Conservation (phyloP, 345 rosid species). For the Heritiera fomes region DNA sequence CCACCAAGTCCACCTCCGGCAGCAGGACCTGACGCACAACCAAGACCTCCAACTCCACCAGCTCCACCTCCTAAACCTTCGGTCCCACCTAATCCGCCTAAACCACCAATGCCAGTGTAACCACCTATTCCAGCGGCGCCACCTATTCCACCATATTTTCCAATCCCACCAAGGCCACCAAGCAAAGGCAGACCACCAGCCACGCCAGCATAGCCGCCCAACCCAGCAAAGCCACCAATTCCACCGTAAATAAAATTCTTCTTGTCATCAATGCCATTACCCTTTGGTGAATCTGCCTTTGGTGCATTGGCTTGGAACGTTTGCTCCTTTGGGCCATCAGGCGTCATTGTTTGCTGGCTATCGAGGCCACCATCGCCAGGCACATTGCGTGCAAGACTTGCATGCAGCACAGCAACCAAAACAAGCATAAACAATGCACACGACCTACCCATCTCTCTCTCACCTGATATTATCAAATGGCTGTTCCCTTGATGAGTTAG, state of each 20-base stretch:
- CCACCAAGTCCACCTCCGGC: constrained; percentile 35
- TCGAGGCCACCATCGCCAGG: constrained; percentile 26
- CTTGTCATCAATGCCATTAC: constrained; percentile 46
- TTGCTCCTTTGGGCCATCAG: constrained; percentile 22
- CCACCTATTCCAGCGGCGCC: constrained; percentile 62
- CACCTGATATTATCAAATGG: background rate
- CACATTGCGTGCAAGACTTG: constrained; percentile 36
- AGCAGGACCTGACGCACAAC: background rate
- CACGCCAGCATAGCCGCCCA: constrained; percentile 69
- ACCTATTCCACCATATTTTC: constrained; percentile 53
- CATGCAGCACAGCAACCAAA: constrained; percentile 37
- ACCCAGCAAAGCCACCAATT: constrained; percentile 70
- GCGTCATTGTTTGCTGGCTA: background rate
- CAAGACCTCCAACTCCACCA: constrained; percentile 27
- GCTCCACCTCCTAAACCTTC: constrained; percentile 22
- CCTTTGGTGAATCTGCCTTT: constrained; percentile 39
- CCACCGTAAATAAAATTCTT: constrained; percentile 65
- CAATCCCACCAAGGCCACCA: constrained; percentile 55
- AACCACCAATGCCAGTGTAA: constrained; percentile 38
- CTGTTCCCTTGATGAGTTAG: background rate
- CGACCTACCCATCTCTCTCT: constrained; percentile 22
- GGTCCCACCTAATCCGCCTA: constrained; percentile 36
- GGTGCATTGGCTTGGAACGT: constrained; percentile 40
- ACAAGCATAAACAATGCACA: constrained; percentile 24
- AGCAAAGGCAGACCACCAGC: constrained; percentile 53